Evolutionary conservation across 306 rosid genomes (phyloP).

Genomic region (Prunus campanulata): DNA sequence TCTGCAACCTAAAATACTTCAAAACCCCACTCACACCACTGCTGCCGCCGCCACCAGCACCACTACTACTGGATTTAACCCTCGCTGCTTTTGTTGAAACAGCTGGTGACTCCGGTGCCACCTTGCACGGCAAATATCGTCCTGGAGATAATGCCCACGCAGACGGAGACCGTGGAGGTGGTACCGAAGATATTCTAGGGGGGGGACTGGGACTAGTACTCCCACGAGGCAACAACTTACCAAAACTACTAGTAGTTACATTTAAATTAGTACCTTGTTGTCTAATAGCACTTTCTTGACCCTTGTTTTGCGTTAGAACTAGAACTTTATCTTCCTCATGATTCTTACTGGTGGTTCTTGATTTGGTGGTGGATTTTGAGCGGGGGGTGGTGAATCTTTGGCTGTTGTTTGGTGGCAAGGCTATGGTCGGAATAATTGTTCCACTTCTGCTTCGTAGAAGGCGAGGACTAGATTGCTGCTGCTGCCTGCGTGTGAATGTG

Average conservation of each 20-base stretch:
- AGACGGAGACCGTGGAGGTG: constrained; percentile 32
- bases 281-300: constrained; percentile 14
- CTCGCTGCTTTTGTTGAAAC: not conserved
- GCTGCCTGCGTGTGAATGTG: constrained; percentile 11
- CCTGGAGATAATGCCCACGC: constrained; percentile 92
- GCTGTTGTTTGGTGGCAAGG: constrained; percentile 22
- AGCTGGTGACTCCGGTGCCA: not conserved
- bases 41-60: not conserved
- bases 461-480: constrained; percentile 26
- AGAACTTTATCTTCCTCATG: constrained; percentile 15
- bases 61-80: constrained; percentile 12
- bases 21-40: constrained; percentile 45
- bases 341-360: constrained; percentile 21
- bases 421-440: constrained; percentile 21
- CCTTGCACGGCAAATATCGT: constrained; percentile 30
- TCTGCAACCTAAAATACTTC: constrained; percentile 56
- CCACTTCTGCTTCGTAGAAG: constrained; percentile 56
- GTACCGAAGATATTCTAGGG: not conserved
- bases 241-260: not conserved
- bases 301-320: constrained; percentile 4
- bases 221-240: constrained; percentile 28
- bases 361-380: constrained; percentile 47
- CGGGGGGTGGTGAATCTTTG: constrained; percentile 26
- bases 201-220: constrained; percentile 19
- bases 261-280: constrained; percentile 8